Percentiles rank a stretch among this genome's conserved stretches.
Conservation (phyloP, 2,329 filamentous ascomycete species). For the Pestalotiopsis sp. region DNA sequence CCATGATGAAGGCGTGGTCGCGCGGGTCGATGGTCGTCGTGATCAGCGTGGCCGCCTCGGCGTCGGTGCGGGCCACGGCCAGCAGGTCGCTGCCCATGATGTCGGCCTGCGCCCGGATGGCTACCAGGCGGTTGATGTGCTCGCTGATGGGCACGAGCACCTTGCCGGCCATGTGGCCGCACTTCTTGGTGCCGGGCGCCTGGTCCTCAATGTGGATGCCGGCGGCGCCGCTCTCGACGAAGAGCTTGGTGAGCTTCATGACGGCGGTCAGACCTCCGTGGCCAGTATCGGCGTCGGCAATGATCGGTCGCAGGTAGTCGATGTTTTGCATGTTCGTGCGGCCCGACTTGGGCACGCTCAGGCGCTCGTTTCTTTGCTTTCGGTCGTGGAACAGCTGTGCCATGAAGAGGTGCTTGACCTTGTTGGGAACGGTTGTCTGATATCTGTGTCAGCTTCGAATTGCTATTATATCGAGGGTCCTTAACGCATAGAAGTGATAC, state of each 20-base stretch:
- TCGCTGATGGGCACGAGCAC: conserved; percentile 95
- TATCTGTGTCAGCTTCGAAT: conserved; percentile 8
- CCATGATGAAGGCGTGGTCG: conserved; percentile 92
- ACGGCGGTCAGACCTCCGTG: conserved; percentile 97
- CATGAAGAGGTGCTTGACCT: conserved; percentile 96
- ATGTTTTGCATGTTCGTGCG: conserved; percentile 76
- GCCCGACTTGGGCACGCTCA: conserved; percentile 73
- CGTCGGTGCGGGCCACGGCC: conserved; percentile 92
- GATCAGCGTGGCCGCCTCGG: conserved; percentile 96
- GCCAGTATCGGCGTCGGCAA: conserved; percentile 96
- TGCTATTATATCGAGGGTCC: not conserved
- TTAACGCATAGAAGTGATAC: conserved; percentile 29
- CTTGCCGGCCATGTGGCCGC: conserved; percentile 98
- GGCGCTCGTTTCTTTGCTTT: conserved; percentile 94
- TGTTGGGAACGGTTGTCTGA: conserved; percentile 96
- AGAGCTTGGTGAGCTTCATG: conserved; percentile 99
- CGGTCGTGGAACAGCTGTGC: conserved; percentile 99
- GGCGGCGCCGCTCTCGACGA: conserved; percentile 93
- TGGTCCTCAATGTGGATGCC: conserved; percentile 99
- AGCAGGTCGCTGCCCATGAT: conserved; percentile 96
- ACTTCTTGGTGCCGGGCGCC: conserved; percentile 98
- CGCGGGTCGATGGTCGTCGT: conserved; percentile 94
- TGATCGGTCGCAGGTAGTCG: conserved; percentile 93
- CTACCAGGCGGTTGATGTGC: conserved; percentile 96
- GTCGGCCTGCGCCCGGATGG: conserved; percentile 95